phyloP scores from a whole-genome alignment of 164 flowering plant genomes.

The Nelumbo lutea region DNA sequence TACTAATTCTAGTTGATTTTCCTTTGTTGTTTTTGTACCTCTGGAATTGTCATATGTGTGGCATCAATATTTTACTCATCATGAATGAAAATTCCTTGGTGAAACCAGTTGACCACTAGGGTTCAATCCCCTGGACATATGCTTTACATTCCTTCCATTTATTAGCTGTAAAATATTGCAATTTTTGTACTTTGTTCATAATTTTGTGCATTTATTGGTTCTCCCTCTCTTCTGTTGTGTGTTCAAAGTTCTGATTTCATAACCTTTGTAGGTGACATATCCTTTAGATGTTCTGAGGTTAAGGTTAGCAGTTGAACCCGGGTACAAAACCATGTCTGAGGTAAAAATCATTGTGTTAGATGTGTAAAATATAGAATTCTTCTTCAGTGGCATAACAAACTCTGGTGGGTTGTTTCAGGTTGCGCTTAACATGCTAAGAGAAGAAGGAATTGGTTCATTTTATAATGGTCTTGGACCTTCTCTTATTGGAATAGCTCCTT shows the following conservation, averaged over 20 bases:
- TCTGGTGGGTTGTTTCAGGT: conserved; percentile 43
- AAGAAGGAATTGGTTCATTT: conserved; percentile 86
- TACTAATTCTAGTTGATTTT: not conserved
- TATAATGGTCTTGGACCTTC: conserved; percentile 96
- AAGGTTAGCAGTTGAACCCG: conserved; percentile 94
- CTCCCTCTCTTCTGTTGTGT: not conserved
- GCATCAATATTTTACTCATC: not conserved
- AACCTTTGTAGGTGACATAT: conserved; percentile 64
- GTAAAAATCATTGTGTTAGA: conserved; percentile 29
- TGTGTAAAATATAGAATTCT: not conserved
- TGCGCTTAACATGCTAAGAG: conserved; percentile 80
- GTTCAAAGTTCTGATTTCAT: not conserved
- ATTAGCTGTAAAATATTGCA: not conserved
- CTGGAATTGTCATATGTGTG: not conserved
- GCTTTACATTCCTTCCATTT: not conserved
- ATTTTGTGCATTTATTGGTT: not conserved
- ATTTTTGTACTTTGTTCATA: not conserved
- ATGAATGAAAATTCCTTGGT: not conserved
- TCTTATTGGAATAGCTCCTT: conserved; percentile 94
- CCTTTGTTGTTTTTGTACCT: not conserved
- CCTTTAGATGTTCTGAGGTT: conserved; percentile 92
- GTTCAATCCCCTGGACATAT: not conserved
- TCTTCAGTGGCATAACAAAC: conserved; percentile 4
- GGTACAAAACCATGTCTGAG: conserved; percentile 74
- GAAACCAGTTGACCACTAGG: not conserved